Evolutionary conservation across 2,329 filamentous ascomycete species (phyloP), one percentile per base, ranked within the genome.

Genomic region (Claviceps maximensis): DNA sequence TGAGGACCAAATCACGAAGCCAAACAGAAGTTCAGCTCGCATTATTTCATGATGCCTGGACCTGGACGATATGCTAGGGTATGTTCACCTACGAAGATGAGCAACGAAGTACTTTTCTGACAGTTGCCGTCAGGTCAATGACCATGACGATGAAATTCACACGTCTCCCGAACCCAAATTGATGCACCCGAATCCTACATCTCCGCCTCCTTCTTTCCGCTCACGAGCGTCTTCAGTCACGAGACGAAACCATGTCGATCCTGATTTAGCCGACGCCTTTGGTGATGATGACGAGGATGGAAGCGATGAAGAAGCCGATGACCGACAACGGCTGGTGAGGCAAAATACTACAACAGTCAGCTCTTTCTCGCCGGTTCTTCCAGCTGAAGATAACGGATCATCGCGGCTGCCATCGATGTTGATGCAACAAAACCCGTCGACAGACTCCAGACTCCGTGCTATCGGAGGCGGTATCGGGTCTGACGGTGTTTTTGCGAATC

Each of bases 401-500:
- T 42, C 21, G 45, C 33, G 10, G 21, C 44, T 33, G 59, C 53
- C 58, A 38, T 29, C 56, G 33, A 58, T 49, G 55, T 65, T 61
- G 57, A 67, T 49, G 31, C 56, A 52, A 19, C 48, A 55, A 48
- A 58, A 54, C 42, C 56, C 58, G 23, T 63, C 61, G 53, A 71
- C 67, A 53, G 70, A 61, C n/a, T 71, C 66, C 33, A 72, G 80
- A 56, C 57, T 61, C 44, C 55, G 58, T 53, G 77, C 86, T 2
- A 82, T 88, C 56, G 86, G 88, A 45, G 80, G 84, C 51, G 84
- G 84, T 25, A 80, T 83, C n/a, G 83, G 86, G 52, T 89, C 88
- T 49, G 93, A 97, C 69, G 93, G 93, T 56, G 93, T 98, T 27
- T 98, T 95, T 71, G 93, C 91, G 52, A 98, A 98, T 66, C 71